These are phyloP conservation scores for Myriosclerotinia duriaeana DNA, from an alignment of 2,329 filamentous ascomycete species.

Conservation along the genomic window DNA sequence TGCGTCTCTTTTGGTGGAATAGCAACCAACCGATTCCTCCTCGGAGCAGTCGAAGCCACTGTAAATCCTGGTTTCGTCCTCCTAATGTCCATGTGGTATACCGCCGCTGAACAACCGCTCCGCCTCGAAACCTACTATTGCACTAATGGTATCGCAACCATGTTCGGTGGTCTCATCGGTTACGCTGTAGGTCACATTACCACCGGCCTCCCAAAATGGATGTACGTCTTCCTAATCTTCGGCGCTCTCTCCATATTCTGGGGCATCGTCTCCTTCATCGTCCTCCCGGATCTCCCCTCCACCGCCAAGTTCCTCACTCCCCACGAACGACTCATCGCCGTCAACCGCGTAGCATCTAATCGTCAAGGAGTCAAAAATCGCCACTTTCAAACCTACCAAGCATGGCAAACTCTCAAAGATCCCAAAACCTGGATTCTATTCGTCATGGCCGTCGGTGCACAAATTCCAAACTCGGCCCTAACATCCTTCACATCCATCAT, in stretches of 20 bases:
- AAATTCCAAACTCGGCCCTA: slow-evolving; percentile 56
- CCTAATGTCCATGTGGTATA: slow-evolving; percentile 45
- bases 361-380: slow-evolving; percentile 55
- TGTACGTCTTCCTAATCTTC: slow-evolving; percentile 60
- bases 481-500: slow-evolving; percentile 47
- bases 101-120: slow-evolving; percentile 43
- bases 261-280: slow-evolving; percentile 55
- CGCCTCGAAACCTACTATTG: slow-evolving; percentile 44
- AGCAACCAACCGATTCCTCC: slow-evolving; percentile 56
- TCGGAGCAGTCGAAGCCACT: slow-evolving; percentile 56
- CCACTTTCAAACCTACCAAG: slow-evolving; percentile 49
- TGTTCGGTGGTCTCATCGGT: slow-evolving; percentile 52
- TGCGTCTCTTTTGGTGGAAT: slow-evolving; percentile 59
- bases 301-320: slow-evolving; percentile 60
- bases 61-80: slow-evolving; percentile 52
- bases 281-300: slow-evolving; percentile 61
- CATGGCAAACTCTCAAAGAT: slow-evolving; percentile 50
- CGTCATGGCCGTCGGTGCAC: slow-evolving; percentile 50
- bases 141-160: slow-evolving; percentile 43
- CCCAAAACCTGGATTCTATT: slow-evolving; percentile 61
- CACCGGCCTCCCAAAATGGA: slow-evolving; percentile 51
- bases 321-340: slow-evolving; percentile 56
- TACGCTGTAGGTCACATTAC: slow-evolving; percentile 58
- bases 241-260: slow-evolving; percentile 54
- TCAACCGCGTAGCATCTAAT: slow-evolving; percentile 53